Base-by-base conservation (phyloP, 805 yeast genomes). In the Blastobotrys peoriensis region DNA sequence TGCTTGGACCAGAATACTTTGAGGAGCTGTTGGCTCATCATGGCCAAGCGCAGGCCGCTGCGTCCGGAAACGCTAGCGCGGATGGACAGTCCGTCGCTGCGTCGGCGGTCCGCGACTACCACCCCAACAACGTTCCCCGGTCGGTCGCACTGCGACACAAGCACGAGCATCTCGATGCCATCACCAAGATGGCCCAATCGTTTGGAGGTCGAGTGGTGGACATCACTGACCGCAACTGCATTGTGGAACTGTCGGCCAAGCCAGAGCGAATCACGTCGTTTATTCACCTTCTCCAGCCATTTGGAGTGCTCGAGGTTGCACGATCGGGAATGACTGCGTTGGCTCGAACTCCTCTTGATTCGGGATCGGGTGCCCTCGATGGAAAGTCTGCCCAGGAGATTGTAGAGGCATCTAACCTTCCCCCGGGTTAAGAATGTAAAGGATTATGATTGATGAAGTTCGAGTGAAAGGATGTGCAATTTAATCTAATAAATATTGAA, bases 301-400 rank as follows among this genome's bases (percentile, higher is more conserved):
- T 93, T 62, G 98, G 98, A 61, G 81, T 93, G 47, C 75, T 93
- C 60, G 98, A 93, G 69, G 84, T 91, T 58, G 96, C 97, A 36
- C 79, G 98, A 70, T 83, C 95, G 20, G 98, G 98, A 69, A 86
- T 91, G 94, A 88, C 93, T 91, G 98, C 98, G 6, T 75, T 93
- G 59, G 94, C 98, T 61, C 82, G 97, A 76, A 86, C 98, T 40
- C 96, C 96, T 36, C 69, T 88, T 55, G 86, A 81, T 52, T 68
- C 68, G 18, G 64, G 60, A 36, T 39, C 30, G 33, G 68, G 64
- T 36, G 75, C 68, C 16, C 74, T 70, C 18, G 79, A 73, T 22
- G 66, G 68, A 13, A 69, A 69, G 50, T 79, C 76, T 48, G 84
- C 81, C 28, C 70, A 72, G 19, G 69, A 83, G 45, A 77, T 79